Base-by-base conservation (phyloP, 2,329 filamentous ascomycete genomes). In the Aspergillus tanneri region DNA sequence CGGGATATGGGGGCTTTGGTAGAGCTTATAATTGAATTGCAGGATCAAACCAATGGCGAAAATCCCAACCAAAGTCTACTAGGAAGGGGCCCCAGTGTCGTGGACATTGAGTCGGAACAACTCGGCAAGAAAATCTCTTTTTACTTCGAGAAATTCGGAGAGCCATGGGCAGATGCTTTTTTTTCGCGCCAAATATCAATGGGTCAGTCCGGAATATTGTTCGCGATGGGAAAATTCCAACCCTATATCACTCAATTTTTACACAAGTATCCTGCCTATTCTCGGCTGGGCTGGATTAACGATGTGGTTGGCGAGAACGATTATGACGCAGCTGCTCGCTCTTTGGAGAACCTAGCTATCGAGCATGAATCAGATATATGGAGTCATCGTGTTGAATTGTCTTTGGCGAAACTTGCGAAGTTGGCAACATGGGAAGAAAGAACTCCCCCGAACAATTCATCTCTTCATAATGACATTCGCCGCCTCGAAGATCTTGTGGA, bases 301-400 rank as follows among this genome's bases (percentile, higher is more conserved):
- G 91, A 97, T 64, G 80, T 97, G 6, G 78, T 84, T 51, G 79
- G 81, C 19, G 88, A 93, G 64, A 78, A 84, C 49, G 84, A 96
- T 59, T 90, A 90, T 54, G 76, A 81, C 10, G 80, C 82, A 47
- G 91, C 92, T 9, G 85, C 86, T 4, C 73, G 82, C 34, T 86
- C 85, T 0, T 77, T 99, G 38, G 75, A 87, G 35, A 75, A 82
- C 6, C 77, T 91, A 16, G 90, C 88, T 0, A 73, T 85, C 16
- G 77, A 79, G 41, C 82, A 83, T 45, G 91, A 96, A 67, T 80
- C 83, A 43, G 86, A 91, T 59, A 72, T 93, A 3, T 97, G 92
- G 92, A 90, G 84, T 71, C 95, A 95, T 74, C 93, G 95, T 68
- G 88, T 96, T 25, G 87, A 97, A 69, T 75, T 97, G 21, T 95